Base-by-base conservation (phyloP, 345 rosid species). In the Cardamine occulta region DNA sequence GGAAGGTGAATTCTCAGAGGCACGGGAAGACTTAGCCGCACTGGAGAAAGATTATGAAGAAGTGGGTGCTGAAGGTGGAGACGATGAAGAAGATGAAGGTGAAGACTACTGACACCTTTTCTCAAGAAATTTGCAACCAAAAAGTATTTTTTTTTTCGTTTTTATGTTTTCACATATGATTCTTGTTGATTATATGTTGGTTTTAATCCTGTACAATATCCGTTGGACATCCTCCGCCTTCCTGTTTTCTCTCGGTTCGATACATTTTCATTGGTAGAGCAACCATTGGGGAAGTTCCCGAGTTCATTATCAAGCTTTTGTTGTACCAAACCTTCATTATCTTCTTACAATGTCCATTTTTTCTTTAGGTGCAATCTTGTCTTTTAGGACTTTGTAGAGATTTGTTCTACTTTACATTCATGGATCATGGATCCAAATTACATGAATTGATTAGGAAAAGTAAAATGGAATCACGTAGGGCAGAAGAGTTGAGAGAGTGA, bases 1-100 rank as follows among this genome's bases (percentile, higher is more conserved):
- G 76, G 91, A 87, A 80, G 91, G 91, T 42, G 91, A 87, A 29
- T 87, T 87, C 81, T 87, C 91, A 0, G 91, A 87, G 82, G 91
- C 91, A 1, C 86, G 89, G 42, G 91, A 87, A 53, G 91, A 87
- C 78, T 80, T 87, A 73, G 82, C 82, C 0, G 82, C 82, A 7
- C n/a, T 79, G 49, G 82, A 79, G 75, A 80, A 80, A 75, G 80
- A 87, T 75, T 85, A 87, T 2, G 91, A 87, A 73, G 91, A 87
- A 75, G 91, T 85, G 4, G 91, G 89, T 18, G 87, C 87, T 13
- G 91, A 85, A 79, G 86, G 86, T 63, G 91, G 80, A 21, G 91
- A 87, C 2, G 87, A 86, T 1, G 88, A 79, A 55, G 88, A 87
- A 53, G 88, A 87, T 32, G 91, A 87, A 55, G 79, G 81, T 51